Evolutionary conservation across 202 grass and related monocot species (phyloP).

Genomic region (Cymbopogon flexuosus): DNA sequence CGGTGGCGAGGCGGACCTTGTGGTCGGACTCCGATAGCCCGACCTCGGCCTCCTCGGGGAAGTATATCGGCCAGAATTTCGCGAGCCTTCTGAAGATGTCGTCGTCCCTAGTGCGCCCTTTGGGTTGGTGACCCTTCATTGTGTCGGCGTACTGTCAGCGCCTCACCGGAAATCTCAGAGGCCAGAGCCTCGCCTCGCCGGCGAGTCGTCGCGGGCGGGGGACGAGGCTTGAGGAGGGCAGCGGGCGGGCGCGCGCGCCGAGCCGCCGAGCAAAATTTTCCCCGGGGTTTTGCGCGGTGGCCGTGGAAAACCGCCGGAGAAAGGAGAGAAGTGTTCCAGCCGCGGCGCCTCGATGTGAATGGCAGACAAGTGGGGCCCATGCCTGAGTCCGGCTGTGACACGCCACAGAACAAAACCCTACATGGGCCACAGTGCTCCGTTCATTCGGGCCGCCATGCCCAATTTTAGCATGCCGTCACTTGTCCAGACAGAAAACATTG

Average conservation of each 20-base stretch:
- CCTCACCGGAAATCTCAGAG: background rate
- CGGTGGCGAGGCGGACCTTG: conserved; percentile 31
- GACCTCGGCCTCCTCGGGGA: conserved; percentile 37
- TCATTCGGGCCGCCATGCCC: background rate
- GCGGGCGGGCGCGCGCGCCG: background rate
- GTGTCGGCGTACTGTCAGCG: conserved; percentile 25
- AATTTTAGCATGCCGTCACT: background rate
- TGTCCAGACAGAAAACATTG: background rate
- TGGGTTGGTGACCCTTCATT: conserved; percentile 5
- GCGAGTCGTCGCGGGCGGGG: background rate
- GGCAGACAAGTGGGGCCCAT: background rate
- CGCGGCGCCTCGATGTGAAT: background rate
- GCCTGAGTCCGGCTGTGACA: background rate
- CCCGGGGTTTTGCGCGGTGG: conserved; percentile 2
- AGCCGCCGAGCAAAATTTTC: background rate
- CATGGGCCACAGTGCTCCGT: background rate
- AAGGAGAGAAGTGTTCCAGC: background rate
- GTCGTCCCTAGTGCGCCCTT: background rate
- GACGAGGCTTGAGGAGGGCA: background rate
- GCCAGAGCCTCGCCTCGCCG: background rate
- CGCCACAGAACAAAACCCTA: background rate
- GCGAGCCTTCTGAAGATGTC: background rate
- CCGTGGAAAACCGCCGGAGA: background rate
- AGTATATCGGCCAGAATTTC: conserved; percentile 53
- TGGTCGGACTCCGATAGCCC: conserved; percentile 20